Evolutionary conservation across 257 asterid genomes (phyloP).

Genomic region (Solanum clarkiae): DNA sequence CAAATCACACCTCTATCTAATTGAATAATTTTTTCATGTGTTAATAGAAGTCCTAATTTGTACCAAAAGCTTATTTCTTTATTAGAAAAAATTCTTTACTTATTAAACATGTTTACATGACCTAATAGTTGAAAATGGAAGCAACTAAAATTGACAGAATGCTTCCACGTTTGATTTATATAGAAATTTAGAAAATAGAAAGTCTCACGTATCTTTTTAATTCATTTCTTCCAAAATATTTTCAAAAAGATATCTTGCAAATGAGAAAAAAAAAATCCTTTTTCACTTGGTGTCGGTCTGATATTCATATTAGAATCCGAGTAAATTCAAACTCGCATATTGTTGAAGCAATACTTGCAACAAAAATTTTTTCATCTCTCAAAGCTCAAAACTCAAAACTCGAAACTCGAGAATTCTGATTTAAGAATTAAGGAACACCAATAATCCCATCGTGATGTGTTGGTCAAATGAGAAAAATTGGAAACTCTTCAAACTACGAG

Average conservation of each 20-base stretch:
- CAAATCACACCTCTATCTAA: not conserved
- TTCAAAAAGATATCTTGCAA: not conserved
- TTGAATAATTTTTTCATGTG: not conserved
- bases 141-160: not conserved
- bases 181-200: not conserved
- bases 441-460: not conserved
- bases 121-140: not conserved
- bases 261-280: not conserved
- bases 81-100: not conserved
- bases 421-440: rapidly evolving
- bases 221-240: not conserved
- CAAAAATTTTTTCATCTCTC: not conserved
- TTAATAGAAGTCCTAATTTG: not conserved
- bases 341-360: not conserved
- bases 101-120: not conserved
- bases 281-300: rapidly evolving
- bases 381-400: not conserved
- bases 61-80: not conserved
- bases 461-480: not conserved
- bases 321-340: not conserved
- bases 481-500: not conserved
- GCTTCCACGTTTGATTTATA: not conserved
- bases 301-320: not conserved
- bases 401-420: not conserved
- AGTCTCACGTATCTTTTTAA: not conserved